phyloP scores from a whole-genome alignment of 495 filamentous ascomycete genomes.

The Podospora australis region DNA sequence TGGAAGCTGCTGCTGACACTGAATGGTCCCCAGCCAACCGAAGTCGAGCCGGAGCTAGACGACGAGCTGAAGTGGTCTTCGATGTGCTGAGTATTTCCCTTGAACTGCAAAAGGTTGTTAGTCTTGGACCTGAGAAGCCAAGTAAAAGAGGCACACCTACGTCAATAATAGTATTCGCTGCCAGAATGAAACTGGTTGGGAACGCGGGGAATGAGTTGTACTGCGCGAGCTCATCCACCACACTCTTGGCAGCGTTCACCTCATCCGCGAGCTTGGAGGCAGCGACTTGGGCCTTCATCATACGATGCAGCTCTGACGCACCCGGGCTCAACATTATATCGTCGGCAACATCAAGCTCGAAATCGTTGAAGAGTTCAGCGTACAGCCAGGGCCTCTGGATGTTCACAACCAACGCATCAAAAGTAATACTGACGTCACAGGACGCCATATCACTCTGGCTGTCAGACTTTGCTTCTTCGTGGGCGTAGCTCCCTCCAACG shows the following conservation, averaged over 20 bases:
- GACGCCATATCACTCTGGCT: not conserved
- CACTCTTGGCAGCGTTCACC: no score
- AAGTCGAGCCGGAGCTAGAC: not conserved
- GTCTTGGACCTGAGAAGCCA: not conserved
- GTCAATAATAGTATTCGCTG: not conserved
- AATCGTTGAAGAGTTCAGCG: conserved; percentile 1
- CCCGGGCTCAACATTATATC: conserved; percentile 10
- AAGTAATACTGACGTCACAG: not conserved
- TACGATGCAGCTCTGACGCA: conserved; percentile 5
- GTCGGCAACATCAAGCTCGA: conserved; percentile 4
- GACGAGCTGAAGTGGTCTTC: not conserved
- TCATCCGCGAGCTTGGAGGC: no score
- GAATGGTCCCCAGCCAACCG: not conserved
- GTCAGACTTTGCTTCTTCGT: not conserved
- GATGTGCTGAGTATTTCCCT: not conserved
- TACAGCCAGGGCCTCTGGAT: not conserved
- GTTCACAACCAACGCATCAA: not conserved
- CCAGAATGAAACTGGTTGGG: not conserved
- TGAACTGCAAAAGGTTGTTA: not conserved
- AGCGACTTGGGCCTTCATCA: no score
- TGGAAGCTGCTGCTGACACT: not conserved
- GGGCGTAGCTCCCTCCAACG: not conserved
- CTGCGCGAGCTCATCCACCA: no score
- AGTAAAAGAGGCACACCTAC: not conserved
- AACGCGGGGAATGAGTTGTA: not conserved